These are phyloP conservation scores for Scenedesmus sp. DNA, from an alignment of 163 green algal species.

Conservation along the genomic window DNA sequence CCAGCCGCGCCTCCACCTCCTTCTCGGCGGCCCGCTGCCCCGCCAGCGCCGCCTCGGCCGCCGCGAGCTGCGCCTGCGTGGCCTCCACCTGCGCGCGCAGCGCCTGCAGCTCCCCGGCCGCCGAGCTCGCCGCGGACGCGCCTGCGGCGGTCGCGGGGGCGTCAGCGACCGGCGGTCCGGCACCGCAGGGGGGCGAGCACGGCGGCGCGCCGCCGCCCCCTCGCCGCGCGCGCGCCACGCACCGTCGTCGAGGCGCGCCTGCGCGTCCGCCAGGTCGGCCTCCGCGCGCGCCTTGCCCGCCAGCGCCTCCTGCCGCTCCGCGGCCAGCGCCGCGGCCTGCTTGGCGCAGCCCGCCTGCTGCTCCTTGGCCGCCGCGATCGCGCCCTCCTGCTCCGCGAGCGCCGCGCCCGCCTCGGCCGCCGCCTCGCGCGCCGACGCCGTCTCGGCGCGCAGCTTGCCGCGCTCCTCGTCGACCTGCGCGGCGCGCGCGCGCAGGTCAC, in stretches of 20 bases:
- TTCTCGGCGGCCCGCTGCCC: constrained; percentile 34
- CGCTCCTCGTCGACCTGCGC: constrained; percentile 42
- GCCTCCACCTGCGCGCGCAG: constrained; percentile 9
- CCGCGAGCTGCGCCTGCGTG: constrained; percentile 32
- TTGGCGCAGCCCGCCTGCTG: background rate
- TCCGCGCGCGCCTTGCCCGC: constrained; percentile 32
- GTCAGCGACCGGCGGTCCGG: too few relatives aligned
- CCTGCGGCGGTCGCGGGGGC: too few relatives aligned
- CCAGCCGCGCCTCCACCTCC: constrained; percentile 25
- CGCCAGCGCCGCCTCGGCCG: constrained; percentile 4
- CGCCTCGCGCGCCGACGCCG: constrained; percentile 27
- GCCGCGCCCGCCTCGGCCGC: constrained; percentile 22
- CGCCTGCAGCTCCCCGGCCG: constrained; percentile 3
- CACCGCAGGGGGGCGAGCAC: background rate
- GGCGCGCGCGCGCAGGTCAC: too few relatives aligned
- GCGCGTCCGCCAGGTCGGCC: constrained; percentile 35
- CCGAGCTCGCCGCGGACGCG: background rate
- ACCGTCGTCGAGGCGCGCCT: constrained; percentile 53
- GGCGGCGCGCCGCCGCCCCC: background rate
- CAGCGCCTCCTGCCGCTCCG: constrained; percentile 39
- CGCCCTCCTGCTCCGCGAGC: constrained; percentile 45
- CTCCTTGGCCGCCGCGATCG: constrained; percentile 8
- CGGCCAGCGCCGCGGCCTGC: constrained; percentile 1
- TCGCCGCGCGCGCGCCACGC: too few relatives aligned
- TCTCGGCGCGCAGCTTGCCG: constrained; percentile 33